Percentiles rank a stretch among this genome's conserved stretches.
These are phyloP conservation scores for Prosopis cineraria DNA, from an alignment of 306 rosid species.

Conservation along the genomic window DNA sequence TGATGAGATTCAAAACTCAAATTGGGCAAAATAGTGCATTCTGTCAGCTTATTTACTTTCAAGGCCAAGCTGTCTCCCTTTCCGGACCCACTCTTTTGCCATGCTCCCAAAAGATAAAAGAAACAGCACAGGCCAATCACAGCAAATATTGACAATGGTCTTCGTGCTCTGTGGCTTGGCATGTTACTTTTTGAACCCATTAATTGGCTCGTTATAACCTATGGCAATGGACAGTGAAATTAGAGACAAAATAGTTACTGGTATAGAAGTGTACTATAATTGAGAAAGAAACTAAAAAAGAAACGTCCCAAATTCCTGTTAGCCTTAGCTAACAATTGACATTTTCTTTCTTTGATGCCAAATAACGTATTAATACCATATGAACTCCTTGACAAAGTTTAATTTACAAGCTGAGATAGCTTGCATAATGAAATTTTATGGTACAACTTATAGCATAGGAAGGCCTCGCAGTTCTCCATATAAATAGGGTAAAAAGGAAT, in stretches of 20 bases:
- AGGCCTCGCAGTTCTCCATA: not conserved
- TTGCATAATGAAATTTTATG: not conserved
- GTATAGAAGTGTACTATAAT: not conserved
- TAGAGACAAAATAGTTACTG: constrained; percentile 17
- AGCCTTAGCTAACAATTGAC: not conserved
- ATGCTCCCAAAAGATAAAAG: constrained; percentile 96
- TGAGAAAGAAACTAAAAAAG: constrained; percentile 12
- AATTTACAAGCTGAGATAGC: constrained; percentile 3
- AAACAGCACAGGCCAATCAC: constrained; percentile 82
- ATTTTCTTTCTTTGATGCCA: not conserved
- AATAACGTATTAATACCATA: constrained; percentile 11
- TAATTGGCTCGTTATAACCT: constrained; percentile 34
- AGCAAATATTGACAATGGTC: constrained; percentile 75
- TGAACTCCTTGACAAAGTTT: not conserved
- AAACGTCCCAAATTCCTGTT: not conserved
- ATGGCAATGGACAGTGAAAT: constrained; percentile 8
- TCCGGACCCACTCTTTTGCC: constrained; percentile 92
- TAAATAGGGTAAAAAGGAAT: not conserved
- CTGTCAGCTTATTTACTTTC: constrained; percentile 62
- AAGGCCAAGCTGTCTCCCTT: constrained; percentile 76
- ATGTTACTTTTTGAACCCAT: constrained; percentile 73
- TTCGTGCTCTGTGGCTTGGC: constrained; percentile 57
- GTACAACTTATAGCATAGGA: not conserved
- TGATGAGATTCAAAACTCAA: constrained; percentile 89
- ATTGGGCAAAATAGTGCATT: constrained; percentile 58